Evolutionary conservation across 169 alveolate species (phyloP), one percentile per base, ranked within the genome.

Genomic region (Cryptosporidium meleagridis): DNA sequence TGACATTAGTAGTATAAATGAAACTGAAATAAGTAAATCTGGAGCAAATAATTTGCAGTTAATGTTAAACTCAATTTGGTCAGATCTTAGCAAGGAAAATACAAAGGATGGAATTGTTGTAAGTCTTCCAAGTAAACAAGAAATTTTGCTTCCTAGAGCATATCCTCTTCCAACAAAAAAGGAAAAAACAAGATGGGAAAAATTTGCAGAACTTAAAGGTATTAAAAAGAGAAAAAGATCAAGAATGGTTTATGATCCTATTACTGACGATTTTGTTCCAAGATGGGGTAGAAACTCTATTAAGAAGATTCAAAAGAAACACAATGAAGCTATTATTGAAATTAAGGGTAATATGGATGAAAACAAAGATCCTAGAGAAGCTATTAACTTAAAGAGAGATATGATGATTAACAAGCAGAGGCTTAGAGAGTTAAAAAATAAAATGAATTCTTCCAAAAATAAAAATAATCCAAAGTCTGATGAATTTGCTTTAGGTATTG

Each of bases 111-210:
- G 89, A 21, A 26, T 23, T 39, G 75, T 80, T 29, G 75, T 80
- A 16, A 51, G 26, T 21, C 45, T 80, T 16, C 89, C 89, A 1
- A 80, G n/a, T 39, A 80, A 58, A 31, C 89, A 80, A 18, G 41
- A 41, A 62, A 80, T 80, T 37, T 68, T 37, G 62, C 68, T 80
- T 26, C 89, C 89, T 18, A 80, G 89, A 65, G 89, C 75, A 5
- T 80, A 41, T 80, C 80, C 89, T 29, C 65, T 80, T 23, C 89
- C 75, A n/a, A 33, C 26, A n/a, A 80, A 62, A 26, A 80, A 65
- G 26, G 89, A 80, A 80, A 80, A 80, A 23, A 95, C 96, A 1
- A 95, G 92, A 86, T 95, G 97, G 97, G 97, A 95, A 69, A 95
- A 94, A 72, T 95, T 93, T 89, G 94, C 95, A 75, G 65, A 75